Base-by-base conservation (phyloP, 2,329 filamentous ascomycete genomes). In the Verticillium isaacii region DNA sequence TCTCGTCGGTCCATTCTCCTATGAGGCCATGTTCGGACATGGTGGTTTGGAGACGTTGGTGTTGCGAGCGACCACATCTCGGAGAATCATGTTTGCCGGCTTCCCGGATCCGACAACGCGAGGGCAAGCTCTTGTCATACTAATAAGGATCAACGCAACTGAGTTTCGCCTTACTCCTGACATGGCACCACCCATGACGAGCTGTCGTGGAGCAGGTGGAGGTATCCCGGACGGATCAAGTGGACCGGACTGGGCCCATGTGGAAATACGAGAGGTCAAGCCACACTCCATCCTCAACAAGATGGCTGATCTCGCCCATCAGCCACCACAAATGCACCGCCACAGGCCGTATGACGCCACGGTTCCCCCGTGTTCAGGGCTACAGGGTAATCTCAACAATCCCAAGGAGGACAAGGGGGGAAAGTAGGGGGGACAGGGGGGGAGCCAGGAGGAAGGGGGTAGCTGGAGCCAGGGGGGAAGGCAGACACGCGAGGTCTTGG, bases 401-500 rank as follows among this genome's bases (percentile, higher is more conserved):
- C 37, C 37, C 37, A 41, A 41, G 37, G 19, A 14, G 17, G n/a
- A 23, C 45, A 23, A n/a, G 45, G 41, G 45, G 45, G 19, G 19
- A n/a, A 17, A 4, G 7, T n/a, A 45, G 39, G 39, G 39, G 39
- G 17, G n/a, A 41, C n/a, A 41, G 39, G 39, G 39, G 39, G n/a
- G 34, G 34, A 23, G 2, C 9, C 34, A 23, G 41, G 41, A 23
- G n/a, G 17, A 23, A 50, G n/a, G 41, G 41, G n/a, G 41, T 17
- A 23, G 34, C 34, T 36, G 34, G 25, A 25, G 29, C 29, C 29
- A 41, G 37, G 37, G 56, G 34, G 56, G 25, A 36, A 36, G 29
- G 32, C 29, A 39, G 56, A 58, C 56, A 58, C 34, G 56, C 56
- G 56, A 58, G 32, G 57, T 58, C 36, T 45, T 58, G 37, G 41